A percentile compares a stretch with the other conserved stretches of the same genome.
phyloP scores from a whole-genome alignment of 1,139 yeast species.

The Meyerozyma sp. region DNA sequence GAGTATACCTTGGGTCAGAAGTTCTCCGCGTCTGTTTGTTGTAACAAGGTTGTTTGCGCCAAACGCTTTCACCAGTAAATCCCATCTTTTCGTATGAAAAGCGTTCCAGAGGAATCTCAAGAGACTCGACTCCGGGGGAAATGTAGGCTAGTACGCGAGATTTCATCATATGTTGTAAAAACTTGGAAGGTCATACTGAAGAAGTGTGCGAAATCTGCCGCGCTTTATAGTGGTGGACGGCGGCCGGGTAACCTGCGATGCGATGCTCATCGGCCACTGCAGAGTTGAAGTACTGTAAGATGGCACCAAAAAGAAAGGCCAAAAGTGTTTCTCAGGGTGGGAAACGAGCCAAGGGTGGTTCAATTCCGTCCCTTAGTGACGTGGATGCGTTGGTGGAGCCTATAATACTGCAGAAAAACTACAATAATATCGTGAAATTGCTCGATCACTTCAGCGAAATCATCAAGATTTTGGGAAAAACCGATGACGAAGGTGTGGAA shows the following conservation, averaged over 20 bases:
- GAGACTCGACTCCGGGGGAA: conserved; percentile 46
- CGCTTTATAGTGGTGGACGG: conserved; percentile 9
- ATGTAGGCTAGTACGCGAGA: conserved; percentile 49
- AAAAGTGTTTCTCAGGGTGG: conserved; percentile 5
- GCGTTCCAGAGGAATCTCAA: conserved; percentile 35
- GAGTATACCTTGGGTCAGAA: conserved; percentile 30
- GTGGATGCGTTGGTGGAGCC: conserved; percentile 3
- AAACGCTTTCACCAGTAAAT: conserved; percentile 52
- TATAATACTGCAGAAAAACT: conserved; percentile 22
- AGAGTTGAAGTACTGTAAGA: conserved; percentile 1
- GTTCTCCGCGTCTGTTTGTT: conserved; percentile 38
- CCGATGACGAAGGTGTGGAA: conserved; percentile 24
- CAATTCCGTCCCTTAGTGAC: conserved; percentile 1
- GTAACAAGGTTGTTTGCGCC: conserved; percentile 64
- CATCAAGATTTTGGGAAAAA: conserved; percentile 13
- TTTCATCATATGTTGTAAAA: conserved; percentile 56
- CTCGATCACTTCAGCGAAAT: conserved; percentile 31
- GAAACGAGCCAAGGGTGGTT: conserved; percentile 3
- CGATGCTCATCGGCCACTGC: conserved; percentile 1
- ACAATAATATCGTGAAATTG: conserved; percentile 48
- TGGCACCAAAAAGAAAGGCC: conserved; percentile 19
- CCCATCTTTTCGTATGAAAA: conserved; percentile 40
- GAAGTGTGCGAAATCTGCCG: conserved; percentile 6
- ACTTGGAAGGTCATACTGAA: conserved; percentile 49
- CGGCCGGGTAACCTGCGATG: conserved; percentile 16